phyloP scores from a whole-genome alignment of 2,329 filamentous ascomycete species.

The Colletotrichum eremochloae region DNA sequence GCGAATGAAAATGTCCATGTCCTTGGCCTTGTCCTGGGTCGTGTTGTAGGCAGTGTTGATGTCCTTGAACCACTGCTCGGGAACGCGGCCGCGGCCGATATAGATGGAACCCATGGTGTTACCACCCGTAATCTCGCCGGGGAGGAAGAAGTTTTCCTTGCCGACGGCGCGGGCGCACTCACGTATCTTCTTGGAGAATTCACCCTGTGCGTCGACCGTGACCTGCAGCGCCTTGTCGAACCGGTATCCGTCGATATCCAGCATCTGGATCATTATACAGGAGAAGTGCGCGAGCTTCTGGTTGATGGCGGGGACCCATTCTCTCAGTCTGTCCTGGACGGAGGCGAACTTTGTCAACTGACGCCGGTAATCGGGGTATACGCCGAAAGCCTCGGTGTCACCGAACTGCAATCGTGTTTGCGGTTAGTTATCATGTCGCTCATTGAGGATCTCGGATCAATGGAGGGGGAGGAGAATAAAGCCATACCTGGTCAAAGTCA shows the following conservation, averaged over 20 bases:
- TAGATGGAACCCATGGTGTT: constrained; percentile 72
- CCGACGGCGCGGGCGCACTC: constrained; percentile 67
- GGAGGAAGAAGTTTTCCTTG: constrained; percentile 74
- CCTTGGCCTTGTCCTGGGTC: constrained; percentile 38
- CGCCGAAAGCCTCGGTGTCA: constrained; percentile 73
- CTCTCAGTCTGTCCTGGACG: constrained; percentile 75
- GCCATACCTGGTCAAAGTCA: constrained; percentile 67
- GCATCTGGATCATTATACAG: constrained; percentile 71
- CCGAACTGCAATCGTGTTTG: constrained; percentile 58
- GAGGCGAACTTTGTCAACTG: constrained; percentile 76
- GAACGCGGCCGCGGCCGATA: constrained; percentile 70
- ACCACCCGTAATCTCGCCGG: constrained; percentile 75
- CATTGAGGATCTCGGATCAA: neutral
- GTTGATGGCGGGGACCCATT: constrained; percentile 71
- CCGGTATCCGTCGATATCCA: constrained; percentile 76
- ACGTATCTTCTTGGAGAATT: constrained; percentile 70
- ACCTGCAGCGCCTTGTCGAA: constrained; percentile 78
- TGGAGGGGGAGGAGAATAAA: neutral
- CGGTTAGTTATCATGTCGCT: neutral
- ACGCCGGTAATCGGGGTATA: constrained; percentile 73
- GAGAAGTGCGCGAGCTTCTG: constrained; percentile 71
- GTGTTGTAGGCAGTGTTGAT: constrained; percentile 42
- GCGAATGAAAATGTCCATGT: constrained; percentile 61
- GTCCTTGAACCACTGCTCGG: constrained; percentile 44
- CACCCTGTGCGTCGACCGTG: constrained; percentile 71